phyloP scores from a whole-genome alignment of 345 rosid genomes.

The Salix caprea region DNA sequence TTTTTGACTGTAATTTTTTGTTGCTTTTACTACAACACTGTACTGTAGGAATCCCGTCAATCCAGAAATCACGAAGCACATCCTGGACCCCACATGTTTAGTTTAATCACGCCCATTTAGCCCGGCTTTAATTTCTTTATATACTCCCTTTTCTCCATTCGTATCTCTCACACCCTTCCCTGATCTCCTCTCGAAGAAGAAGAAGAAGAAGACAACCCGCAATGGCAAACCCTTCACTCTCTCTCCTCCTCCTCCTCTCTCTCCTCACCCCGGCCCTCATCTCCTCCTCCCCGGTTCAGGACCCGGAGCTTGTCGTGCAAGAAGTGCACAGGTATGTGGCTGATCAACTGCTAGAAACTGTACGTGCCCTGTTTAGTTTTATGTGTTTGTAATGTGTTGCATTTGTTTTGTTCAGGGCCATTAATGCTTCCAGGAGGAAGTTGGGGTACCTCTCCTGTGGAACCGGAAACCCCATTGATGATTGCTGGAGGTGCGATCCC shows the following conservation, averaged over 20 bases:
- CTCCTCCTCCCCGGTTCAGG: constrained; percentile 18
- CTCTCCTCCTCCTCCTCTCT: neutral
- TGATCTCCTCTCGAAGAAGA: neutral
- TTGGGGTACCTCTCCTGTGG: constrained; percentile 27
- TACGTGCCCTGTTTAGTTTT: neutral
- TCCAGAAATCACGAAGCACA: constrained; percentile 46
- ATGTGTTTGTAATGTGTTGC: neutral
- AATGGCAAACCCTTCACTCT: constrained; percentile 24
- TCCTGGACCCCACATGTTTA: constrained; percentile 31
- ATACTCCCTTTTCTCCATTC: constrained; percentile 14
- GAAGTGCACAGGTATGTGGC: constrained; percentile 16
- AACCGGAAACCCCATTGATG: constrained; percentile 26
- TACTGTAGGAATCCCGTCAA: constrained; percentile 35
- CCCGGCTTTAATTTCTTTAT: constrained; percentile 35
- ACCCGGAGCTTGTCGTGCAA: constrained; percentile 21
- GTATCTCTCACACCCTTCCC: constrained; percentile 4
- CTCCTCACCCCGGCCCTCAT: constrained; percentile 7
- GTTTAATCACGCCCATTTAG: constrained; percentile 29
- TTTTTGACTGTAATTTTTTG: constrained; percentile 13
- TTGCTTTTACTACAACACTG: constrained; percentile 1
- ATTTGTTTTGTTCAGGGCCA: constrained; percentile 16
- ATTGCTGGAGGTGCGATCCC: constrained; percentile 32
- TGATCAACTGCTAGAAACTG: neutral
- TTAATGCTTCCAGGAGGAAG: constrained; percentile 25
- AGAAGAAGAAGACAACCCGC: neutral